These are phyloP conservation scores for Cercospora janseana DNA, from an alignment of 2,329 filamentous ascomycete genomes.

Conservation along the genomic window DNA sequence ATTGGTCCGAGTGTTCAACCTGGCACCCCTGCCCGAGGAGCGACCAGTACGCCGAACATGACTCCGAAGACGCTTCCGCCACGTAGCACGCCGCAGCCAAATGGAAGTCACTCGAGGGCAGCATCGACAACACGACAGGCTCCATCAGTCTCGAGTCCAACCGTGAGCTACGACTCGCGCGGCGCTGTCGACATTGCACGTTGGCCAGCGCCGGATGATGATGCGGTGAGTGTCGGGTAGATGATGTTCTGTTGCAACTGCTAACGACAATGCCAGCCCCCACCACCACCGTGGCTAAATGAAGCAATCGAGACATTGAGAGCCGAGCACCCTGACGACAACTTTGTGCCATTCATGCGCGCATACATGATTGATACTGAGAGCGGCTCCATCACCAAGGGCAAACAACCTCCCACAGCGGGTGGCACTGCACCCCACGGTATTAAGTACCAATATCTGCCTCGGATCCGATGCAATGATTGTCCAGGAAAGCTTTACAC, in stretches of 20 bases:
- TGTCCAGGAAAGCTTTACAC: slow-evolving; percentile 94
- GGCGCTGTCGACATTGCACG: slow-evolving; percentile 67
- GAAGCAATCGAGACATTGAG: slow-evolving; percentile 70
- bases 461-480: slow-evolving; percentile 86
- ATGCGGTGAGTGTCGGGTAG: slow-evolving; percentile 56
- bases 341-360: slow-evolving; percentile 88
- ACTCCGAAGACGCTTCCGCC: slow-evolving; percentile 30
- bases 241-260: slow-evolving; percentile 7
- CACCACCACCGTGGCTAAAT: slow-evolving; percentile 81
- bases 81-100: slow-evolving; percentile 33
- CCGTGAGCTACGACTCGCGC: slow-evolving; percentile 35
- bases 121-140: slow-evolving; percentile 22
- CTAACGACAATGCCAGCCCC: slow-evolving; percentile 57
- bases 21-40: slow-evolving; percentile 27
- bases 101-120: slow-evolving; percentile 29
- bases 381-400: slow-evolving; percentile 62
- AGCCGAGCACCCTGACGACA: slow-evolving; percentile 70
- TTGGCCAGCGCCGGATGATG: slow-evolving; percentile 58
- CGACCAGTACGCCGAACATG: slow-evolving; percentile 29
- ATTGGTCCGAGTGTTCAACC: slow-evolving; percentile 16
- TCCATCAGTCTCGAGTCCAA: slow-evolving; percentile 11
- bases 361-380: slow-evolving; percentile 72
- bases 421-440: slow-evolving; percentile 58
- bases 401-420: slow-evolving; percentile 36
- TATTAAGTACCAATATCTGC: slow-evolving; percentile 77